Evolutionary conservation across 345 rosid species (phyloP), one percentile per base, ranked within the genome.

Genomic region (Gossypium thurberi): DNA sequence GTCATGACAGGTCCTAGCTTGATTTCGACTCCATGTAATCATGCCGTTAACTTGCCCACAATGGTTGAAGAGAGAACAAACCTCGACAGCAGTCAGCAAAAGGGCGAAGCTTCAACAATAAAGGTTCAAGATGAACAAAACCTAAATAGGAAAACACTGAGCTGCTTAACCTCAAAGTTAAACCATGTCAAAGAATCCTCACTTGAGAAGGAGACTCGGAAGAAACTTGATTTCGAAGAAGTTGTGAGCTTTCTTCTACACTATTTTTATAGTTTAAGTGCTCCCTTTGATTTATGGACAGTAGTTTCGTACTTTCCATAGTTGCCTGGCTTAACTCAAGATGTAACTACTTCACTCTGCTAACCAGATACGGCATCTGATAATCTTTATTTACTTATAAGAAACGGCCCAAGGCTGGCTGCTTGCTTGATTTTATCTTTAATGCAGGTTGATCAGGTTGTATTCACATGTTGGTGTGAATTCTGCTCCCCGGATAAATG

Each of bases 161-260:
- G 20, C 58, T 23, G 42, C 42, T 1, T 8, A 8, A 42, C 13
- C 56, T 23, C 40, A 28, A 47, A 10, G 47, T 47, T 43, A 61
- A 47, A 23, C 20, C 57, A 13, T 64, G 74, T 40, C 33, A 51
- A 72, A 9, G 23, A 68, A 28, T 43, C 71, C 28, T 79, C 79
- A 28, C 51, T 53, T 9, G 37, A 55, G 62, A 69, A 71, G 70
- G 72, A 44, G 64, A 53, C 75, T 33, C 68, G 14, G 66, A 84
- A 81, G 74, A 80, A 69, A 80, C 66, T 82, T 81, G 64, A 42
- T 69, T 81, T 82, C 77, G 84, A 79, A 68, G n/a, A 43, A 50
- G 64, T 65, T 52, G 89, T 86, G 77, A 84, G 85, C 37, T 63
- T 70, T 28, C 8, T 9, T 18, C 18, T 76, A 28, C 43, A 70